Base-by-base conservation (phyloP, 257 asterid genomes). In the Dorcoceras hygrometricum region DNA sequence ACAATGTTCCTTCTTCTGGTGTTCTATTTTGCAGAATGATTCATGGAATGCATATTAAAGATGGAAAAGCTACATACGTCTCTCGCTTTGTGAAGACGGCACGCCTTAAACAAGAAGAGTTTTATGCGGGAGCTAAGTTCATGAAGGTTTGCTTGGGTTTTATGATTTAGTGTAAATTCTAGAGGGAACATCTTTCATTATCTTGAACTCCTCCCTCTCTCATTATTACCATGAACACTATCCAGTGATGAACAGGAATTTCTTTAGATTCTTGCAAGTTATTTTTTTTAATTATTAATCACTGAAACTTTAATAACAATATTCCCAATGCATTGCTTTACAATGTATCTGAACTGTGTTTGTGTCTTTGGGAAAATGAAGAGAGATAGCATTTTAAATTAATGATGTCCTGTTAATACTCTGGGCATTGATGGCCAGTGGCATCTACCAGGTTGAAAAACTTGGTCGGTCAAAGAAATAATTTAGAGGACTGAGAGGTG, bases 31-130 rank as follows among this genome's bases (percentile, higher is more conserved):
- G 74, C 80, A 93, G 99, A 77, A 90, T 93, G 99, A 90, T 93
- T 73, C 99, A 93, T 76, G 97, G 97, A 23, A 66, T 93, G 84
- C 97, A 88, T 69, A 86, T 93, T 60, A 90, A 82, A 85, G 89
- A 90, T 79, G 99, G 99, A 65, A 93, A 90, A 81, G 95, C 97
- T 73, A 81, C 95, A 19, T 93, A 83, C 48, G 95, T 90, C 66
- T 93, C 97, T 56, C 99, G 96, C 68, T 93, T 80, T 74, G 95
- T 93, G 78, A 88, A 76, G 84, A 93, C 99, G 18, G 88, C 99
- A 23, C 84, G 80, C 61, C 89, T 90, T 68, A 86, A 86, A 71
- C 99, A 93, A 80, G 99, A 93, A 78, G 97, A 90, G 71, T 82
- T 57, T 72, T 84, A 72, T 73, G 95, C 95, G 2, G 90, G 89